These are phyloP conservation scores for Erysimum pusillum DNA, from an alignment of 441 rosid species.

Conservation along the genomic window DNA sequence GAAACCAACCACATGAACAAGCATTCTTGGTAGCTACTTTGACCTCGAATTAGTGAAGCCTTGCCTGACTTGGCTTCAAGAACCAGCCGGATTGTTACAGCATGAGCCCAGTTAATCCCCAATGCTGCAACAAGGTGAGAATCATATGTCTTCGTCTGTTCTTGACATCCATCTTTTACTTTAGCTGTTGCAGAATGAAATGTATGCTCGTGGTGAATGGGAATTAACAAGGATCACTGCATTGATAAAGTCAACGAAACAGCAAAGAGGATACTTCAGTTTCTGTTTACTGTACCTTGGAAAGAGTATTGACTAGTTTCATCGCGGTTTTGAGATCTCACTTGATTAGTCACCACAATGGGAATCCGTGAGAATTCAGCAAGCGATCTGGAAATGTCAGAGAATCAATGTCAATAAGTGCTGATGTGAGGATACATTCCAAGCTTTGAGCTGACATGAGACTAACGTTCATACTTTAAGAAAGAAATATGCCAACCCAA, in stretches of 20 bases:
- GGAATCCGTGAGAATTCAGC: conserved; percentile 90
- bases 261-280: background rate
- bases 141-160: conserved; percentile 55
- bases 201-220: background rate
- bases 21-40: conserved; percentile 16
- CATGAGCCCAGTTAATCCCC: conserved; percentile 93
- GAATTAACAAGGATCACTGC: conserved; percentile 8
- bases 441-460: conserved; percentile 19
- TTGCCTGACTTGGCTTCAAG: conserved; percentile 84
- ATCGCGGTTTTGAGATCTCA: conserved; percentile 72
- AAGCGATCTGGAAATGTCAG: conserved; percentile 65
- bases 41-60: conserved; percentile 2
- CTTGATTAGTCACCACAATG: conserved; percentile 91
- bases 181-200: conserved; percentile 52
- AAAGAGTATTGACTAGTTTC: conserved; percentile 65
- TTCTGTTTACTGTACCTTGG: conserved; percentile 60
- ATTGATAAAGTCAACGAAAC: background rate
- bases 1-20: conserved; percentile 20
- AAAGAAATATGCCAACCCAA: conserved; percentile 90
- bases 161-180: conserved; percentile 44
- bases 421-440: background rate
- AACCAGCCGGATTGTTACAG: conserved; percentile 81
- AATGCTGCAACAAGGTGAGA: conserved; percentile 84
- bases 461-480: conserved; percentile 64
- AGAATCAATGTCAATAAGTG: conserved; percentile 10